Conservation (phyloP, 2,329 filamentous ascomycete species). For the Verticillium tricorpus region DNA sequence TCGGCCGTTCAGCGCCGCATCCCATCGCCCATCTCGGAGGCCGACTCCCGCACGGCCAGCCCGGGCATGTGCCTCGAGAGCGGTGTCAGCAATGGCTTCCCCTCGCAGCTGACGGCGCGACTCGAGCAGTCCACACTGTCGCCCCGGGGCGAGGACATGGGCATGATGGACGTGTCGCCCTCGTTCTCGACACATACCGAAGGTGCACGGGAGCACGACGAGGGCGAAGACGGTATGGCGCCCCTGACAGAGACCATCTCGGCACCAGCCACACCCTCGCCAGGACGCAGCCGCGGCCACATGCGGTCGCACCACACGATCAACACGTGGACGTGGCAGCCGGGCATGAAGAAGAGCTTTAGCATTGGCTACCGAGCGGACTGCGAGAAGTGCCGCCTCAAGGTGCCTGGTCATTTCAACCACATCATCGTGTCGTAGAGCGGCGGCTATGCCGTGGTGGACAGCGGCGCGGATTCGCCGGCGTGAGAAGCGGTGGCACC, state of each 20-base stretch:
- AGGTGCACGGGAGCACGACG: background rate
- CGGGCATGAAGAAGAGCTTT: slow-evolving; percentile 65
- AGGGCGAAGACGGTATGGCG: background rate
- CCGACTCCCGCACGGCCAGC: slow-evolving; percentile 30
- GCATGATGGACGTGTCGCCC: slow-evolving; percentile 25
- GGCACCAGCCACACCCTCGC: slow-evolving; percentile 30
- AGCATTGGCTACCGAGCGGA: slow-evolving; percentile 75
- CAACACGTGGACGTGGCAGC: slow-evolving; percentile 56
- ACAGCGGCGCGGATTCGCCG: background rate
- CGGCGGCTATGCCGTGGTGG: background rate
- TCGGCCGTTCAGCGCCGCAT: slow-evolving; percentile 48
- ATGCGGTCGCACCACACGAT: slow-evolving; percentile 55
- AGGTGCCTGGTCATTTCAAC: slow-evolving; percentile 75
- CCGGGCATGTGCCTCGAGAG: slow-evolving; percentile 17
- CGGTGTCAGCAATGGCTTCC: slow-evolving; percentile 25
- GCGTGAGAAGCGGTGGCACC: background rate
- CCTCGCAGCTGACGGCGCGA: slow-evolving; percentile 27
- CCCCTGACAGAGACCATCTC: slow-evolving; percentile 17
- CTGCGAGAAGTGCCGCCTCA: slow-evolving; percentile 72
- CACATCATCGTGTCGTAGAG: slow-evolving; percentile 66
- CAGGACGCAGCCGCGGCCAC: slow-evolving; percentile 46
- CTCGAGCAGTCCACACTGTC: slow-evolving; percentile 21
- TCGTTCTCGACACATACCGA: background rate
- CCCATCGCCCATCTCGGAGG: slow-evolving; percentile 57
- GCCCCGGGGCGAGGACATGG: slow-evolving; percentile 13